Evolutionary conservation across 2,329 filamentous ascomycete species (phyloP).

Genomic region (Simplicillium aogashimaense): DNA sequence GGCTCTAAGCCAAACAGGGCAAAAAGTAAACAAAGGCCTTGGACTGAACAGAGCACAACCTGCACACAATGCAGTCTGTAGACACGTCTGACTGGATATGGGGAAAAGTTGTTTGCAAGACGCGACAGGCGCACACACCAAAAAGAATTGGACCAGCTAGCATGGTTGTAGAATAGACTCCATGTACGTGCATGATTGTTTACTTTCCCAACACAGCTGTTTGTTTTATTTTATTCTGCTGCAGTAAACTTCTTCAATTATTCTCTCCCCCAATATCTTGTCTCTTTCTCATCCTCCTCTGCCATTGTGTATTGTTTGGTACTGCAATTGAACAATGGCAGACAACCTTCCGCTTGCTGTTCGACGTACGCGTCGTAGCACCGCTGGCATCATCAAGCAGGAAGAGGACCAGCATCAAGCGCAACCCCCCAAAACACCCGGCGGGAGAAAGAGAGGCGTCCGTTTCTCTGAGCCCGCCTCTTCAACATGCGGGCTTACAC

Average conservation of each 20-base stretch:
- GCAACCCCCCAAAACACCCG: slow-evolving; percentile 15
- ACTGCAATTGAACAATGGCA: slow-evolving; percentile 16
- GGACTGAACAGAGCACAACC: not conserved
- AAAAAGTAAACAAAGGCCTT: slow-evolving; percentile 2
- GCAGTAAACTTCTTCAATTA: no score
- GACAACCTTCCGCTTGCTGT: slow-evolving; percentile 44
- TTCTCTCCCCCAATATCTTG: not conserved
- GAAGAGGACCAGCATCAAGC: slow-evolving; percentile 9
- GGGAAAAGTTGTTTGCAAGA: not conserved
- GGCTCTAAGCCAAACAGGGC: not conserved
- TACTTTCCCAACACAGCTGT: no score
- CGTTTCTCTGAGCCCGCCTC: slow-evolving; percentile 51
- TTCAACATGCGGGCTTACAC: slow-evolving; percentile 43
- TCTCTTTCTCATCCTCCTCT: not conserved
- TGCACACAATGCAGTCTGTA: not conserved
- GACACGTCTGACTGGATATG: not conserved
- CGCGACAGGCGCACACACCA: no score
- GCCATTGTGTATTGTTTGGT: slow-evolving; percentile 1
- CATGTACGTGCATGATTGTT: no score
- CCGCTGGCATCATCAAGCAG: slow-evolving; percentile 18
- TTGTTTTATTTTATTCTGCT: no score
- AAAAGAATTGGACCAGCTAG: no score
- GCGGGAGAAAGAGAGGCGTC: slow-evolving; percentile 34
- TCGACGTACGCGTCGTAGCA: slow-evolving; percentile 40
- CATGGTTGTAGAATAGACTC: no score